Evolutionary conservation across 352 stramenopile genomes (phyloP).

Genomic region (Halophytophthora polymorphica): DNA sequence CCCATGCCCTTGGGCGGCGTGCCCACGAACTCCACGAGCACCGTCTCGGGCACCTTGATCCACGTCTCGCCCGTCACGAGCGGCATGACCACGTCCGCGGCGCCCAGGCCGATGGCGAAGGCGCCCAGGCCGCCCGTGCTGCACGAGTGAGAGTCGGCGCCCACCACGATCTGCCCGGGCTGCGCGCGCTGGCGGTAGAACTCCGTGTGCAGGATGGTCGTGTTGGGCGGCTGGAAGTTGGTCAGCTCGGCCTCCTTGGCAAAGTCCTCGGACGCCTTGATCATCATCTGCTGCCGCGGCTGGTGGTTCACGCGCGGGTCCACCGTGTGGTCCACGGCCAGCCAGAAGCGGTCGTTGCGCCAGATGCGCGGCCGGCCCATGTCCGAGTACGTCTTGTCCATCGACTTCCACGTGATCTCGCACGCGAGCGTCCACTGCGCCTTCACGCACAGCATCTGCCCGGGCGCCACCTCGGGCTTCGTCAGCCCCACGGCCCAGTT

Average conservation of each 20-base stretch:
- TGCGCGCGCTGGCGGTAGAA: conserved; percentile 85
- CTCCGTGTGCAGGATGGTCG: conserved; percentile 85
- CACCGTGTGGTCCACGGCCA: conserved; percentile 83
- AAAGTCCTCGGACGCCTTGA: conserved; percentile 82
- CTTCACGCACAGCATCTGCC: conserved; percentile 85
- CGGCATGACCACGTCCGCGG: conserved; percentile 81
- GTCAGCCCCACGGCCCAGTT: conserved; percentile 72
- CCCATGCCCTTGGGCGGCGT: conserved; percentile 66
- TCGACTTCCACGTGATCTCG: conserved; percentile 88
- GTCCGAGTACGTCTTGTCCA: conserved; percentile 88
- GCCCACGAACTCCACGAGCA: conserved; percentile 80
- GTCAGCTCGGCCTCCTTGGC: conserved; percentile 73
- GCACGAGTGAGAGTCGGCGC: conserved; percentile 79
- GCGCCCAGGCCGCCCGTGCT: conserved; percentile 70
- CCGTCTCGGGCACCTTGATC: conserved; percentile 87
- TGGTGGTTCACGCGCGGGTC: conserved; percentile 83
- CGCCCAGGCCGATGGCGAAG: conserved; percentile 75
- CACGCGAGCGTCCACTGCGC: conserved; percentile 80
- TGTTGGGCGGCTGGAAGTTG: conserved; percentile 85
- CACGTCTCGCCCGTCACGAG: conserved; percentile 85
- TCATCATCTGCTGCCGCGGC: conserved; percentile 85
- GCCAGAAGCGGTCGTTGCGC: conserved; percentile 86
- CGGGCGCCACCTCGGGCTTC: conserved; percentile 55
- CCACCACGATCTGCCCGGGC: conserved; percentile 81
- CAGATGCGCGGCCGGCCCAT: conserved; percentile 83